Conservation (phyloP, 768 basidiomycete species). For the Amanita polypyramis region DNA sequence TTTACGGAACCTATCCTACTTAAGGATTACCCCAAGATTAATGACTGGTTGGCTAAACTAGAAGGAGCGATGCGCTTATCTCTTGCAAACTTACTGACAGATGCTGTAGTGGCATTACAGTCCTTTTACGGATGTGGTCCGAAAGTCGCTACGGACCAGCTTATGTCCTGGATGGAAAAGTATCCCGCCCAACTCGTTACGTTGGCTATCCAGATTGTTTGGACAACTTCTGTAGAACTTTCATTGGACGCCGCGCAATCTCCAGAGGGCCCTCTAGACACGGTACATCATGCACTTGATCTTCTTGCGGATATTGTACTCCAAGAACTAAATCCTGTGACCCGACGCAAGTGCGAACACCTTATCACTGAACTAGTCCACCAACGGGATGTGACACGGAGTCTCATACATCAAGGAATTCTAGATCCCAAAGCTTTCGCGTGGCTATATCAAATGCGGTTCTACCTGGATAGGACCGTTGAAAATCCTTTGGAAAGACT, state of each 20-base stretch:
- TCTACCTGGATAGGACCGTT: slow-evolving; percentile 70
- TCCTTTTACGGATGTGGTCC: slow-evolving; percentile 64
- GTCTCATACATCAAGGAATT: slow-evolving; percentile 58
- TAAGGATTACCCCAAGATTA: slow-evolving; percentile 95
- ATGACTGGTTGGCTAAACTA: slow-evolving; percentile 92
- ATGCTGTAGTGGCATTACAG: slow-evolving; percentile 73
- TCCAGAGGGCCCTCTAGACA: slow-evolving; percentile 61
- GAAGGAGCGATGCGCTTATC: slow-evolving; percentile 91
- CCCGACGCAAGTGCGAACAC: slow-evolving; percentile 97
- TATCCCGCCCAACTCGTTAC: slow-evolving; percentile 96
- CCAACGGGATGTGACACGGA: slow-evolving; percentile 88
- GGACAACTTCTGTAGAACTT: slow-evolving; percentile 79
- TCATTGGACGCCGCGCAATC: slow-evolving; percentile 45
- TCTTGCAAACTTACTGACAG: slow-evolving; percentile 70
- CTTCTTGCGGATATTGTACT: slow-evolving; percentile 95
- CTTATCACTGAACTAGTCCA: slow-evolving; percentile 98
- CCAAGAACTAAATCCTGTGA: slow-evolving; percentile 77
- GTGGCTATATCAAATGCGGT: slow-evolving; percentile 98
- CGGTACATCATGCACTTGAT: slow-evolving; percentile 76
- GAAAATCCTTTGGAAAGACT: slow-evolving; percentile 76
- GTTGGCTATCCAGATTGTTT: slow-evolving; percentile 88
- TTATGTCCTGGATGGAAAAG: slow-evolving; percentile 87
- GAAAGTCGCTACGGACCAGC: slow-evolving; percentile 47
- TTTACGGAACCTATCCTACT: slow-evolving; percentile 79
- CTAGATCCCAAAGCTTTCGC: slow-evolving; percentile 64